Evolutionary conservation across 768 basidiomycete species (phyloP), one percentile per base, ranked within the genome.

Genomic region (Rhizopogon vulgaris): DNA sequence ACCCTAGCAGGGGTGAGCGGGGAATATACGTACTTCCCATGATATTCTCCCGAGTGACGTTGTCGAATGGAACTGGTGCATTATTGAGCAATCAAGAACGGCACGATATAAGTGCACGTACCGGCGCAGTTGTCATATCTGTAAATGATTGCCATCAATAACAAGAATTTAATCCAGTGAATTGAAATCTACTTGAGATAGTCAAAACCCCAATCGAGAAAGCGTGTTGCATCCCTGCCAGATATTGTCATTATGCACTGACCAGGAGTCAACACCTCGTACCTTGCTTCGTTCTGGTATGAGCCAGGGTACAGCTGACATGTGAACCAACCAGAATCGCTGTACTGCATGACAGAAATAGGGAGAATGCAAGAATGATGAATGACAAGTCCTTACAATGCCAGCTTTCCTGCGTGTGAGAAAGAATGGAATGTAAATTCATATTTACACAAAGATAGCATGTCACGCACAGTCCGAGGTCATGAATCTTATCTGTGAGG

Each of bases 301-400:
- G 83, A 84, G 17, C 83, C 84, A 18, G 84, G 84, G 60, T 83
- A 85, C 10, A 76, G 52, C 41, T 76, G 73, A 57, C 84, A 85
- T 24, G 84, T 85, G 58, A 76, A 82, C 83, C 83, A 85, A 17
- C 84, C 84, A 0, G 84, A 75, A 57, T 84, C 82, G 53, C 83
- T 79, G 55, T 85, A 85, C 83, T 83, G 41, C 3, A 17, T 37
- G 12, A 24, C 40, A 17, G 45, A 22, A 25, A 48, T n/a, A 46
- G 12, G 22, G 7, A 37, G n/a, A 36, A 43, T 9, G 41, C 11
- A 15, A 24, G 24, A 8, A 52, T 25, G 6, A 45, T 14, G n/a
- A 37, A 27, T 10, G 2, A 7, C 7, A 36, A 9, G 18, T 25
- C 60, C 78, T 56, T 58, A 84, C 83, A 48, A 85, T 84, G 6